Conservation (phyloP, 805 yeast species). For the Nakazawaea siamensis region DNA sequence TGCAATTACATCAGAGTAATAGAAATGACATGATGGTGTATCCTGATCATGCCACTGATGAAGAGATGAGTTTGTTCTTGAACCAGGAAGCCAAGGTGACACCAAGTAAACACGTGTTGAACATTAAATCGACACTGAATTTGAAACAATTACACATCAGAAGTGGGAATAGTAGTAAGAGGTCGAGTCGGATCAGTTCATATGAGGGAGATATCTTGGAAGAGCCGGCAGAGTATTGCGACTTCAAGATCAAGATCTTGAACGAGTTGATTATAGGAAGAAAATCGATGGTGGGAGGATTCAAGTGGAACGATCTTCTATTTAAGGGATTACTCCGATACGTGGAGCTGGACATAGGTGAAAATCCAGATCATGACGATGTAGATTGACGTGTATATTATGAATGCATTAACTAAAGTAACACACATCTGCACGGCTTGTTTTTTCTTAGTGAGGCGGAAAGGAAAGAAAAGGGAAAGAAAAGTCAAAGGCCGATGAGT, state of each 20-base stretch:
- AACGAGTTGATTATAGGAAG: slow-evolving; percentile 2
- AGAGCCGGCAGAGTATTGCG: no score
- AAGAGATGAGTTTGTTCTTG: slow-evolving; percentile 9
- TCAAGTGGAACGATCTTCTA: slow-evolving; percentile 2
- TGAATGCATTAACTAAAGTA: no score
- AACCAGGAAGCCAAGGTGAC: neutral
- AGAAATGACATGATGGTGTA: neutral
- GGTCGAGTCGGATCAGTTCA: neutral
- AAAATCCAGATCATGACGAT: neutral
- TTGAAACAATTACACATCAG: slow-evolving; percentile 9
- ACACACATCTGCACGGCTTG: no score
- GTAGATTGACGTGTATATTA: neutral
- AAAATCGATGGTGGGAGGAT: neutral
- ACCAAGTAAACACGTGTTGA: slow-evolving; percentile 1
- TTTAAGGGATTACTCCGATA: slow-evolving; percentile 2
- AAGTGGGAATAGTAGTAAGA: neutral
- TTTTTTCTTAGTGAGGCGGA: no score
- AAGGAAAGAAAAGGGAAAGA: no score
- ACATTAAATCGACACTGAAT: slow-evolving; percentile 10
- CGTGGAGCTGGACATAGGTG: no score
- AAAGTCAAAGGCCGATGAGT: no score
- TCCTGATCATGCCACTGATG: slow-evolving; percentile 10
- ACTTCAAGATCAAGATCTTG: slow-evolving; percentile 3
- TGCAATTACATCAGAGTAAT: slow-evolving; percentile 4
- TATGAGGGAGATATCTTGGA: no score